Evolutionary conservation across 495 filamentous ascomycete genomes (phyloP), one percentile per base, ranked within the genome.

Genomic region (Diplogelasinospora grovesii): DNA sequence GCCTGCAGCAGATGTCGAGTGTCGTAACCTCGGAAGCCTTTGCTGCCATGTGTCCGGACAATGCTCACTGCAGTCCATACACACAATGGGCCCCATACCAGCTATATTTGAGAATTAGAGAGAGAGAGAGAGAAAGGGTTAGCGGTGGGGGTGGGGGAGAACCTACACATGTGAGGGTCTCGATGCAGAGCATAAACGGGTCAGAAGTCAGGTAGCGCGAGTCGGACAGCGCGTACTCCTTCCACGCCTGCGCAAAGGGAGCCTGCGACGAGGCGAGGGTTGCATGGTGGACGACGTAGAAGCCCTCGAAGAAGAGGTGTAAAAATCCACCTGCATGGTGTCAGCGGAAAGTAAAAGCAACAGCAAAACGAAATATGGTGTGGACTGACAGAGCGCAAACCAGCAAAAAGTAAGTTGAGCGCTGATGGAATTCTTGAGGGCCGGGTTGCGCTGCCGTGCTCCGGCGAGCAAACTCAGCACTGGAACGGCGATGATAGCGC

Each of bases 231-330:
- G 84, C 73, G 67, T 93, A 93, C 55, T 93, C 86, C 53, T 92
- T 93, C 86, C 86, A 93, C 24, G 92, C 61, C 61, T 92, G 85
- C 1, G 82, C 82, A 28, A 88, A 78, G 1, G 89, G 51, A 20
- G 50, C 46, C 33, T 72, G 64, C 1, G 57, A 64, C 1, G 56
- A 54, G 1, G 64, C 50, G 24, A 72, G 15, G 11, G 54, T 48
- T 4, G 65, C 60, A 64, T 82, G 80, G 56, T 87, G 78, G 43
- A 75, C 55, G 50, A 82, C 74, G 49, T 82, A 90, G 59, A 88
- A 90, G n/a, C 86, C 77, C 66, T 93, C 86, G 52, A 93, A 90
- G 53, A 87, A 78, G 35, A 83, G 74, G 57, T 93, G 86, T 14
- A 90, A 36, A 67, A 82, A 87, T 24, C 55, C 57, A 28, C 62